These are phyloP conservation scores for Saitozyma podzolica DNA, from an alignment of 768 basidiomycete genomes.

Conservation along the genomic window DNA sequence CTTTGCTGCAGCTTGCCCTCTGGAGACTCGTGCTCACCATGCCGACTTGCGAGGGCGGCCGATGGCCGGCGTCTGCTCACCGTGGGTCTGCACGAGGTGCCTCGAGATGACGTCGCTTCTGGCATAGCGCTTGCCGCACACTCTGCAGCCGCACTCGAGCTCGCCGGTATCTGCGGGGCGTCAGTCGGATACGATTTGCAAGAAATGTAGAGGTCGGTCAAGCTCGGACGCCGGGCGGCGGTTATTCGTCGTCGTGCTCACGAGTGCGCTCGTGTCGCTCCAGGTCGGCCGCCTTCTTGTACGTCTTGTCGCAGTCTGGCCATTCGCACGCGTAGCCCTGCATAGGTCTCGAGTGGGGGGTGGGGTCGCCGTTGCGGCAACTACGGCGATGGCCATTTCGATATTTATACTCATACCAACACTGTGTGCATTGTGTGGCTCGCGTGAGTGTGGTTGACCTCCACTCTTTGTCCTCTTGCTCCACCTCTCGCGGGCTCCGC, in stretches of 20 bases:
- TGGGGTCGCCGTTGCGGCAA: too few species aligned
- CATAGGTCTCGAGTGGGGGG: too few species aligned
- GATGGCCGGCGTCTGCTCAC: not conserved
- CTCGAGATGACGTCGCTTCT: slow-evolving; percentile 15
- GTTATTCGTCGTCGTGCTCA: not conserved
- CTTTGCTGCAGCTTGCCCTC: not conserved
- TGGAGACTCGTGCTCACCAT: slow-evolving; percentile 1
- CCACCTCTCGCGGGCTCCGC: too few species aligned
- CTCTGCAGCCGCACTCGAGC: not conserved
- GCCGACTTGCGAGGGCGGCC: slow-evolving; percentile 9
- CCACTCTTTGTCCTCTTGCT: too few species aligned
- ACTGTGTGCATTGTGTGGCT: too few species aligned
- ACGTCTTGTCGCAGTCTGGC: slow-evolving; percentile 4
- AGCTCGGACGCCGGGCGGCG: too few species aligned
- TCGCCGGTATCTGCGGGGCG: not conserved
- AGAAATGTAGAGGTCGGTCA: too few species aligned
- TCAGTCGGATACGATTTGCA: too few species aligned
- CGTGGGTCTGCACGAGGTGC: slow-evolving; percentile 9
- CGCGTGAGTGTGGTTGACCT: too few species aligned
- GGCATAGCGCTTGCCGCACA: slow-evolving; percentile 11
- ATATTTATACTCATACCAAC: too few species aligned
- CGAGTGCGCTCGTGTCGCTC: slow-evolving; percentile 8
- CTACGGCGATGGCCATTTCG: too few species aligned
- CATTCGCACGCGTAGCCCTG: not conserved
- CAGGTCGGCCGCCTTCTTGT: not conserved